These are phyloP conservation scores for Acer saccharum DNA, from an alignment of 345 rosid genomes.

Conservation along the genomic window DNA sequence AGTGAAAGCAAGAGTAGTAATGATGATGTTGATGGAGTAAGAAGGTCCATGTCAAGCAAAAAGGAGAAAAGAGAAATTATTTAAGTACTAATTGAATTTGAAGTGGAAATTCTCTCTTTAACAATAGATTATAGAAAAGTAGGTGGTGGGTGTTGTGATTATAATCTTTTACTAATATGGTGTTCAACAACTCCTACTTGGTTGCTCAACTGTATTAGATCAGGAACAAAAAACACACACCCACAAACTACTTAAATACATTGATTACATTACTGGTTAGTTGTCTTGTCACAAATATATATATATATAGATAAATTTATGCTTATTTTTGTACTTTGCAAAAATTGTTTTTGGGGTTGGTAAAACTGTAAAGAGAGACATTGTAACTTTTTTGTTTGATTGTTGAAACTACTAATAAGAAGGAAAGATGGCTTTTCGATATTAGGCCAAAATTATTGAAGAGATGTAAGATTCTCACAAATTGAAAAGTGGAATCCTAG, in stretches of 20 bases:
- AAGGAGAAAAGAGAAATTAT: not conserved
- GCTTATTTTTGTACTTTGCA: not conserved
- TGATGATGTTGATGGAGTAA: not conserved
- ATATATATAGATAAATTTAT: not conserved
- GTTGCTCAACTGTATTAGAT: slow-evolving; percentile 5
- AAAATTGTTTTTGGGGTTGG: not conserved
- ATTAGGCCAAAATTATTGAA: not conserved
- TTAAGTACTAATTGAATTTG: not conserved
- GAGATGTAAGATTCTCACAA: slow-evolving; percentile 4
- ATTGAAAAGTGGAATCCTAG: slow-evolving; percentile 19
- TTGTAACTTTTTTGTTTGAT: not conserved
- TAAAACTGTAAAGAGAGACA: not conserved
- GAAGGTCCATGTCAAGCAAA: slow-evolving; percentile 5
- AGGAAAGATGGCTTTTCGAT: not conserved
- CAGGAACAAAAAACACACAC: not conserved
- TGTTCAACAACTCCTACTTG: not conserved
- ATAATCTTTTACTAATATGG: not conserved
- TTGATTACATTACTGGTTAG: not conserved
- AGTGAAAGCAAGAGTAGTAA: slow-evolving; percentile 9
- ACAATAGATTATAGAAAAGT: not conserved
- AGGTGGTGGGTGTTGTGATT: not conserved
- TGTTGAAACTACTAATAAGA: not conserved
- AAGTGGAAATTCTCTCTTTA: not conserved
- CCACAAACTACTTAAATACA: not conserved
- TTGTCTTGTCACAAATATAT: too few relatives aligned